Evolutionary conservation across 1,284 basidiomycete genomes (phyloP).

Genomic region (Ceratobasidium sp.): DNA sequence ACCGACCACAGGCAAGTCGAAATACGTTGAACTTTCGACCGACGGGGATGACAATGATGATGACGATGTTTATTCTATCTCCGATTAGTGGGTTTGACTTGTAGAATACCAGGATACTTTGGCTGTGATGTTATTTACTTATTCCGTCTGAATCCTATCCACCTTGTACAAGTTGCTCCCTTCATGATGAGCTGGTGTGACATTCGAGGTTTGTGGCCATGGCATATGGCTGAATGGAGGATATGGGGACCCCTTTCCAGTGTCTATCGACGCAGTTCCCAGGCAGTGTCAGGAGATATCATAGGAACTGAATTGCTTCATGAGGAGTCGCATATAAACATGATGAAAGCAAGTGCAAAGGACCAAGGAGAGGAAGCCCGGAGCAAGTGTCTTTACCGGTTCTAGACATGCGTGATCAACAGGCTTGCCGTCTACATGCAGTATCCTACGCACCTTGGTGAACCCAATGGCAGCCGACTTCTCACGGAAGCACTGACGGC

Average conservation of each 20-base stretch:
- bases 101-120: not conserved
- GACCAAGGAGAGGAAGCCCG: not conserved
- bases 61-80: constrained; percentile 30
- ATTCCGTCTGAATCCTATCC: constrained; percentile 14
- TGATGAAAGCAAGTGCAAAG: constrained; percentile 37
- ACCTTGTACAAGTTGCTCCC: not conserved
- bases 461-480: constrained; percentile 92
- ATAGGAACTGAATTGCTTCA: constrained; percentile 37
- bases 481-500: constrained; percentile 98
- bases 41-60: constrained; percentile 39
- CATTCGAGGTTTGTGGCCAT: too few species aligned
- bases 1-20: constrained; percentile 39
- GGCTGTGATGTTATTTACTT: constrained; percentile 4
- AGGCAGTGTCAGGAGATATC: not conserved
- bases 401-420: constrained; percentile 32
- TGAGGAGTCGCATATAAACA: constrained; percentile 40
- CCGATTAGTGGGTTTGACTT: constrained; percentile 12
- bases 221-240: too few species aligned
- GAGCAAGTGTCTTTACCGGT: constrained; percentile 42
- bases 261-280: too few species aligned
- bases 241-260: too few species aligned
- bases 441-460: constrained; percentile 71
- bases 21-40: constrained; percentile 39
- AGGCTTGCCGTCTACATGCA: not conserved
- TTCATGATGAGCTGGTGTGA: not conserved